Conservation (phyloP, 139 green algal species). For the Micractinium sp. region DNA sequence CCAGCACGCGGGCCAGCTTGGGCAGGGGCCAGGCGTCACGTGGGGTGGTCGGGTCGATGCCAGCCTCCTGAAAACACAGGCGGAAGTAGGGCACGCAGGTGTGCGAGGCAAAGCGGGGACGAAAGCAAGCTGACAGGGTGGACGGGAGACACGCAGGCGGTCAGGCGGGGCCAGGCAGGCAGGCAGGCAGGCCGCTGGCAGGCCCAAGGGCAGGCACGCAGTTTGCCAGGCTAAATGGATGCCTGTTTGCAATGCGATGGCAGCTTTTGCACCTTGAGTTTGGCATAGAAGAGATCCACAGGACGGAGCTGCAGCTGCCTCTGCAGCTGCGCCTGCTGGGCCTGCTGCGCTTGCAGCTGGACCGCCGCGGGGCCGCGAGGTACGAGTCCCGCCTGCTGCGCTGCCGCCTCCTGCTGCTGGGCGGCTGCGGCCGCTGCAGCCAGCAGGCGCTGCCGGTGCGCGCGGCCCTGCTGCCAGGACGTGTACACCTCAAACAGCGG, state of each 20-base stretch:
- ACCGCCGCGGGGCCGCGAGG: conserved; percentile 44
- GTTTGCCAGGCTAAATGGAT: background rate
- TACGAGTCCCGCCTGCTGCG: conserved; percentile 49
- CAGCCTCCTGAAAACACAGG: background rate
- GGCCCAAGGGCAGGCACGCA: background rate
- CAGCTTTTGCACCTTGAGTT: conserved; percentile 36
- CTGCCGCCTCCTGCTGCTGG: conserved; percentile 37
- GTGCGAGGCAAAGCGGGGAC: background rate
- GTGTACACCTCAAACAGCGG: conserved; percentile 85
- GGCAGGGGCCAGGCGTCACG: conserved; percentile 55
- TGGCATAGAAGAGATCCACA: conserved; percentile 58
- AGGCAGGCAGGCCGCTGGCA: background rate
- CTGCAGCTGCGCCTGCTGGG: conserved; percentile 45
- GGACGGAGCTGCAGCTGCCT: conserved; percentile 39
- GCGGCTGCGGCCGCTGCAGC: conserved; percentile 43
- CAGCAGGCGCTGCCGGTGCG: conserved; percentile 59
- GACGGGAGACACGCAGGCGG: background rate
- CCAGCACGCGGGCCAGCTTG: conserved; percentile 46
- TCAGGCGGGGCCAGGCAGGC: background rate
- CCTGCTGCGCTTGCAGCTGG: conserved; percentile 16
- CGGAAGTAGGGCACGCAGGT: background rate
- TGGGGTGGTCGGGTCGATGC: conserved; percentile 27
- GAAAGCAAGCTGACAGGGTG: background rate
- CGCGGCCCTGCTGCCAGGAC: conserved; percentile 69
- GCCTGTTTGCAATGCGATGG: background rate